Conservation (phyloP, 768 basidiomycete genomes). For the Lanmaoa rubissima region DNA sequence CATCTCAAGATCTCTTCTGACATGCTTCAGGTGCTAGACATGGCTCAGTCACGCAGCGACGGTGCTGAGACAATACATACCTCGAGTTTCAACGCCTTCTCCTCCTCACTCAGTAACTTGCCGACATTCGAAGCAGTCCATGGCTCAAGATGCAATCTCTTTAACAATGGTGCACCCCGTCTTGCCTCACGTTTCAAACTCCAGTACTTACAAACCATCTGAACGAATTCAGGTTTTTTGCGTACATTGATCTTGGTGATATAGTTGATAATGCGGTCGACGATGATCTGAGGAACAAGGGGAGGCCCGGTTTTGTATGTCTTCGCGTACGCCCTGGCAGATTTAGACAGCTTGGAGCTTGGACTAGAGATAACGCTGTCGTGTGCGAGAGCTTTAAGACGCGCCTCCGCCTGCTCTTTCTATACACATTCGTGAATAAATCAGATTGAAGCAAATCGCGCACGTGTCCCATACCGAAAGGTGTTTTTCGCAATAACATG, state of each 20-base stretch:
- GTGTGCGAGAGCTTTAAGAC: conserved; percentile 52
- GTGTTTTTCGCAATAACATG: conserved; percentile 88
- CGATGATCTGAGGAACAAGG: conserved; percentile 81
- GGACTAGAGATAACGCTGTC: conserved; percentile 40
- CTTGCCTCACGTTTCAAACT: conserved; percentile 94
- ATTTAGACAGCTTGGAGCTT: conserved; percentile 57
- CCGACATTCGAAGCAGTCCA: conserved; percentile 82
- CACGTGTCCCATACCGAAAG: conserved; percentile 61
- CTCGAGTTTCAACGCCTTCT: conserved; percentile 78
- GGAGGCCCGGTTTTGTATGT: conserved; percentile 92
- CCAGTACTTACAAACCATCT: conserved; percentile 88
- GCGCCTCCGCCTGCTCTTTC: conserved; percentile 69
- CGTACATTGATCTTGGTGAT: conserved; percentile 64
- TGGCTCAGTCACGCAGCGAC: not conserved
- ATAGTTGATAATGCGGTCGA: conserved; percentile 77
- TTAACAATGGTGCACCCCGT: conserved; percentile 89
- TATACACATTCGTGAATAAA: conserved; percentile 24
- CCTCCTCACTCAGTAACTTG: conserved; percentile 73
- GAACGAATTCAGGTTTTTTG: conserved; percentile 76
- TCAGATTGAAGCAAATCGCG: not conserved
- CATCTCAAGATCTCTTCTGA: conserved; percentile 75
- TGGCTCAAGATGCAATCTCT: conserved; percentile 91
- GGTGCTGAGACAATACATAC: conserved; percentile 40
- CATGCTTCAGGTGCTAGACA: conserved; percentile 50
- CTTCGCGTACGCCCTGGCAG: conserved; percentile 88